These are phyloP conservation scores for Magnusiomyces tetraspermus DNA, from an alignment of 1,139 yeast genomes.

Conservation along the genomic window DNA sequence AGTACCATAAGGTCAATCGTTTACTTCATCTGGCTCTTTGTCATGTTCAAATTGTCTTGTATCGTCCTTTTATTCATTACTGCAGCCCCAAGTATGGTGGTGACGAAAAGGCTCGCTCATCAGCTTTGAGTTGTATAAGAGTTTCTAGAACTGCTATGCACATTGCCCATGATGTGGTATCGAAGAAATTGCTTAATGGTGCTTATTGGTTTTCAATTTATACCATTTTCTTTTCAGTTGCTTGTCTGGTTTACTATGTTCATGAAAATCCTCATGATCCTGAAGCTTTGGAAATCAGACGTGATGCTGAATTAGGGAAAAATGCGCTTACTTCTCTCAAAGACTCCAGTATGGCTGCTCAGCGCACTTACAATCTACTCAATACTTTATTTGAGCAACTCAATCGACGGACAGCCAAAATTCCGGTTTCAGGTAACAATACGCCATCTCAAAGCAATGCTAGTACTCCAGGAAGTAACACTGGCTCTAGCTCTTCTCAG, in stretches of 20 bases:
- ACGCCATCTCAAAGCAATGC: not conserved
- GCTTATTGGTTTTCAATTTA: constrained; percentile 91
- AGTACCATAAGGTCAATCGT: constrained; percentile 64
- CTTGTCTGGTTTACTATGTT: constrained; percentile 74
- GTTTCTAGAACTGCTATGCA: constrained; percentile 80
- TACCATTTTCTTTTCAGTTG: constrained; percentile 85
- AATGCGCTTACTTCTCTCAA: constrained; percentile 62
- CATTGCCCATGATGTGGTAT: constrained; percentile 73
- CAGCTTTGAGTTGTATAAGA: constrained; percentile 77
- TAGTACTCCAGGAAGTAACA: not conserved
- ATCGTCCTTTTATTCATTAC: constrained; percentile 87
- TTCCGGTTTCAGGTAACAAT: constrained; percentile 4
- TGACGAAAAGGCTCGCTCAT: constrained; percentile 47
- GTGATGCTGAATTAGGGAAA: constrained; percentile 76
- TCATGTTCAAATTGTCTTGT: constrained; percentile 75
- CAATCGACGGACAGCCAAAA: constrained; percentile 18
- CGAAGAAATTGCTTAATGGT: constrained; percentile 64
- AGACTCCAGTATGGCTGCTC: constrained; percentile 67
- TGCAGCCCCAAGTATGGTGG: constrained; percentile 40
- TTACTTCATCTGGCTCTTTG: constrained; percentile 68
- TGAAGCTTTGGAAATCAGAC: constrained; percentile 41
- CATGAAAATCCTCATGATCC: constrained; percentile 63
- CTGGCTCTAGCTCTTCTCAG: not conserved
- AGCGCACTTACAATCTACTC: constrained; percentile 67
- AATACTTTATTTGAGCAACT: constrained; percentile 75